Conservation (phyloP, 2,329 filamentous ascomycete genomes). For the Exophiala lecanii-corni region DNA sequence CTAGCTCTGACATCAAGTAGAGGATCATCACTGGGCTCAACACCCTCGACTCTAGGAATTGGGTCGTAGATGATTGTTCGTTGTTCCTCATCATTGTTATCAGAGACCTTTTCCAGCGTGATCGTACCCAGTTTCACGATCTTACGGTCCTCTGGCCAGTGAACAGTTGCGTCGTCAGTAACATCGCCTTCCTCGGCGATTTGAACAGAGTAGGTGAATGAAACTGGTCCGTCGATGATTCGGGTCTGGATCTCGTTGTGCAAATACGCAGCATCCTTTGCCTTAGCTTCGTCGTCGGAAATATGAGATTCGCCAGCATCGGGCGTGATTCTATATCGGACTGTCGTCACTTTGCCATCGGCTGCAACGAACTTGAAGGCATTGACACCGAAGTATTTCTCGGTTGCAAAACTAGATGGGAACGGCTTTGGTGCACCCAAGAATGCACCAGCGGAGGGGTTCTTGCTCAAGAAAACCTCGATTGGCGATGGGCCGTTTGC, state of each 20-base stretch:
- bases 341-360: conserved; percentile 43
- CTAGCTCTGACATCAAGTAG: conserved; percentile 53
- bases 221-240: conserved; percentile 35
- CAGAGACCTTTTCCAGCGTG: conserved; percentile 39
- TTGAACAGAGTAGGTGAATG: conserved; percentile 49
- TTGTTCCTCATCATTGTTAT: conserved; percentile 40
- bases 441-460: conserved; percentile 47
- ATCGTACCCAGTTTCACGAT: conserved; percentile 50
- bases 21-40: conserved; percentile 52
- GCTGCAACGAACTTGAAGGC: conserved; percentile 31
- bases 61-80: conserved; percentile 56
- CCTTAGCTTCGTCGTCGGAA: conserved; percentile 34
- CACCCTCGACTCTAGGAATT: conserved; percentile 50
- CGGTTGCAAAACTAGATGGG: conserved; percentile 46
- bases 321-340: conserved; percentile 50
- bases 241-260: conserved; percentile 44
- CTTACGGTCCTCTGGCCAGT: conserved; percentile 50
- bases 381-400: conserved; percentile 41
- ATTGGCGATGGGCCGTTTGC: conserved; percentile 17
- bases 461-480: conserved; percentile 38
- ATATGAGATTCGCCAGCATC: conserved; percentile 40
- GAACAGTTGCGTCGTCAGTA: conserved; percentile 45
- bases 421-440: conserved; percentile 48
- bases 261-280: conserved; percentile 42
- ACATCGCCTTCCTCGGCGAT: conserved; percentile 46